A percentile compares a stretch with the other conserved stretches of the same genome.
Conservation (phyloP, 345 rosid genomes). For the Carallia pectinifolia region DNA sequence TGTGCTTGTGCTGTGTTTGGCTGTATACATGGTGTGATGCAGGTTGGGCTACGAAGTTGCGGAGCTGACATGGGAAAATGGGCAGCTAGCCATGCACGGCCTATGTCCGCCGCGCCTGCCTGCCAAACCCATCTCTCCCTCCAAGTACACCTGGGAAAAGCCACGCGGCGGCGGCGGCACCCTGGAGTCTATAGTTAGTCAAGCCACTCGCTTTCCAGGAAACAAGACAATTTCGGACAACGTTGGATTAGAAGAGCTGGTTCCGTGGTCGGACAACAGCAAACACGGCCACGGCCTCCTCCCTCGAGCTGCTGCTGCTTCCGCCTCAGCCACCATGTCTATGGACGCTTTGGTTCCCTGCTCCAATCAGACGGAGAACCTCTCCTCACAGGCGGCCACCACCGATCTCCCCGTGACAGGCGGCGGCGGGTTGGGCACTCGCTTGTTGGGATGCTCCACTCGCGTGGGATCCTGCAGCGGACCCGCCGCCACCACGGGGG, state of each 20-base stretch:
- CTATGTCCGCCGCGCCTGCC: conserved; percentile 56
- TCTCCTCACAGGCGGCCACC: conserved; percentile 2
- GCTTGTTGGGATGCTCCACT: conserved; percentile 48
- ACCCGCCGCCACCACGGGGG: conserved; percentile 8
- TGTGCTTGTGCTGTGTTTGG: background rate
- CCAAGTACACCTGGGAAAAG: conserved; percentile 54
- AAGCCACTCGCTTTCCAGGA: conserved; percentile 52
- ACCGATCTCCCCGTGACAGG: conserved; percentile 14
- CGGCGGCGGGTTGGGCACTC: conserved; percentile 4
- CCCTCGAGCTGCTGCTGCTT: background rate
- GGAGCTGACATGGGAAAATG: conserved; percentile 96
- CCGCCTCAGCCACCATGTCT: conserved; percentile 29
- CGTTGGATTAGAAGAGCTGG: conserved; percentile 32
- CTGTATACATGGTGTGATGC: conserved; percentile 10
- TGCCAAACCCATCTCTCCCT: conserved; percentile 28
- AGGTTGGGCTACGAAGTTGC: conserved; percentile 79
- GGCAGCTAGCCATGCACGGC: conserved; percentile 77
- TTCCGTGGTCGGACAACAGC: conserved; percentile 52
- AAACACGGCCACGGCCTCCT: conserved; percentile 11
- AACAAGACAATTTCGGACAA: conserved; percentile 9
- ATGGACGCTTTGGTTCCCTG: conserved; percentile 89
- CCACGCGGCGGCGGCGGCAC: conserved; percentile 62
- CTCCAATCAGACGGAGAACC: conserved; percentile 30
- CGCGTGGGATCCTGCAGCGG: conserved; percentile 57
- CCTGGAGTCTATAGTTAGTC: conserved; percentile 87